A percentile compares a stretch with the other conserved stretches of the same genome.
phyloP scores from a whole-genome alignment of 2,329 filamentous ascomycete genomes.

The Xylogone sp. region DNA sequence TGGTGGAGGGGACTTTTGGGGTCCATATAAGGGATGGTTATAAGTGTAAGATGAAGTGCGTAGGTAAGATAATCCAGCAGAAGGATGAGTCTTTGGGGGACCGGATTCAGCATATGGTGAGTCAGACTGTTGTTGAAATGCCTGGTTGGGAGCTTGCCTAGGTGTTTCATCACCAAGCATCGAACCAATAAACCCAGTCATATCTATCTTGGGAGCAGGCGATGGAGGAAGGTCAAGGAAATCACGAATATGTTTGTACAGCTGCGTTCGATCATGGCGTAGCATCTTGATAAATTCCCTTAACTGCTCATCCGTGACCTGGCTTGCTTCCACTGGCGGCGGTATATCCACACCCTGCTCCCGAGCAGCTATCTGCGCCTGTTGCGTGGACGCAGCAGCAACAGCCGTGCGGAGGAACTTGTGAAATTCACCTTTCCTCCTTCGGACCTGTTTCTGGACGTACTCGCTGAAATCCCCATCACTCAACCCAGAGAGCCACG shows the following conservation, averaged over 20 bases:
- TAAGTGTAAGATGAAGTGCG: conserved; percentile 49
- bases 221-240: conserved; percentile 53
- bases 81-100: conserved; percentile 60
- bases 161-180: background rate
- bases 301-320: conserved; percentile 49
- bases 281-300: conserved; percentile 48
- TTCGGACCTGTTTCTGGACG: conserved; percentile 49
- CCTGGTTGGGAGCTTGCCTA: conserved; percentile 18
- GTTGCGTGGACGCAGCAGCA: conserved; percentile 40
- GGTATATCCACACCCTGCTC: conserved; percentile 29
- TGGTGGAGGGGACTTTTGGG: conserved; percentile 47
- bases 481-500: conserved; percentile 61
- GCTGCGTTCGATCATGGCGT: conserved; percentile 44
- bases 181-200: background rate
- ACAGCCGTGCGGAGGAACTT: conserved; percentile 46
- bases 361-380: conserved; percentile 33
- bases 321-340: conserved; percentile 25
- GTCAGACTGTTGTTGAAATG: conserved; percentile 15
- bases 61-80: conserved; percentile 59
- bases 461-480: conserved; percentile 57
- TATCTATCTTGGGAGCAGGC: conserved; percentile 5
- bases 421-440: conserved; percentile 51
- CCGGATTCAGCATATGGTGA: conserved; percentile 41
- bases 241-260: conserved; percentile 52
- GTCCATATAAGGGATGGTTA: conserved; percentile 59